Evolutionary conservation across 2,329 filamentous ascomycete genomes (phyloP), one percentile per base, ranked within the genome.

Genomic region (Tolypocladium tundrense): DNA sequence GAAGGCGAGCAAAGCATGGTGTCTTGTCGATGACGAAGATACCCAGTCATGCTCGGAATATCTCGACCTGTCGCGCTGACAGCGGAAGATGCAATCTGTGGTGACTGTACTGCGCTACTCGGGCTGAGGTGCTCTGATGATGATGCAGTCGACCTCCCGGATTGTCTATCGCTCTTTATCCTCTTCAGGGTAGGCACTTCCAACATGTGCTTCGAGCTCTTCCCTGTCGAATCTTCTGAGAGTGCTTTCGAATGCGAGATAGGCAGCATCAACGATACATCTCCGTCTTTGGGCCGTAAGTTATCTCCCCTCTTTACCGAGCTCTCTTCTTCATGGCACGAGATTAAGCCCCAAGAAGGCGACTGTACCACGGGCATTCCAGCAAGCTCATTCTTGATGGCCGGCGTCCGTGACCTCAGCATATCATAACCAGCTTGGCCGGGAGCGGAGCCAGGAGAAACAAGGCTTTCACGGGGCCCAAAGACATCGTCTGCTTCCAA

Each of bases 41-140:
- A 60, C 0, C 58, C 59, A 13, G 58, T 59, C 48, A 62, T 19
- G 43, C 60, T 61, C 19, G 60, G 56, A 27, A 63, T 13, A 5
- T 61, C 60, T 24, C 24, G 31, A 13, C 42, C 9, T 24, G 45
- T 21, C 9, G 27, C 7, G n/a, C 39, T 13, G 27, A 19, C 48
- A 37, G 48, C 19, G 4, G 10, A 35, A 35, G 31, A 52, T 4
- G 31, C 31, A 21, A n/a, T 4, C 5, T 35, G 48, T 37, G 31
- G 48, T 13, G 48, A 21, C 2, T 35, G 48, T 7, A 14, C 8
- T n/a, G 31, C 31, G 10, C 19, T 21, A 6, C 6, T 35, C n/a
- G 48, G 31, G 16, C 27, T 13, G 4, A 9, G 13, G 33, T 13
- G 2, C 1, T 35, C 31, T 31, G 10, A 19, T 11, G 19, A 14